Percentiles rank a stretch among this genome's conserved stretches.
phyloP scores from a whole-genome alignment of 2,329 filamentous ascomycete genomes.

The Leptographium procerum region DNA sequence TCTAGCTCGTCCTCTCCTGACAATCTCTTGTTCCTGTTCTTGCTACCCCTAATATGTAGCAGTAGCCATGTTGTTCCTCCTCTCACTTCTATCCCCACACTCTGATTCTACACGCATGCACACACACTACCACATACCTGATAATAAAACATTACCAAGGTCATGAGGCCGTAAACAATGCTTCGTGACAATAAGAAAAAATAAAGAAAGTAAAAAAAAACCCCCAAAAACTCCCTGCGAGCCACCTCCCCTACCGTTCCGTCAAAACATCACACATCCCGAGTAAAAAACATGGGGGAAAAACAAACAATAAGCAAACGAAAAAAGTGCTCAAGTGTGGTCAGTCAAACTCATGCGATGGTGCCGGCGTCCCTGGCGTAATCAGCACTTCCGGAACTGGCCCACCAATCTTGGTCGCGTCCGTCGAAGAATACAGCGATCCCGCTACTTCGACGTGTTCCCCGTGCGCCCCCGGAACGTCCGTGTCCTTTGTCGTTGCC shows the following conservation, averaged over 20 bases:
- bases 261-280: no score
- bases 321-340: no score
- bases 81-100: neutral
- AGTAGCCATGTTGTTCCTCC: neutral
- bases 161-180: neutral
- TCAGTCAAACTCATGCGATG: slow-evolving; percentile 9
- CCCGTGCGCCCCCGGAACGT: slow-evolving; percentile 20
- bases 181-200: slow-evolving; percentile 1
- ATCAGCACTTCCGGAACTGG: slow-evolving; percentile 31
- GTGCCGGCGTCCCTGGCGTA: slow-evolving; percentile 38
- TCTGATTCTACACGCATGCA: no score
- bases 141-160: neutral
- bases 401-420: neutral
- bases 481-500: slow-evolving; percentile 21
- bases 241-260: neutral
- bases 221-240: neutral
- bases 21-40: no score
- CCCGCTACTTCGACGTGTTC: slow-evolving; percentile 22
- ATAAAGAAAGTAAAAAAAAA: neutral
- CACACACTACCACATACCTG: neutral
- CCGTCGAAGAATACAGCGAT: neutral
- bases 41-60: neutral
- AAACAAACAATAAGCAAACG: no score
- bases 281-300: no score
- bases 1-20: no score